Evolutionary conservation across 2,329 filamentous ascomycete genomes (phyloP).

Genomic region (Drechslerella dactyloides): DNA sequence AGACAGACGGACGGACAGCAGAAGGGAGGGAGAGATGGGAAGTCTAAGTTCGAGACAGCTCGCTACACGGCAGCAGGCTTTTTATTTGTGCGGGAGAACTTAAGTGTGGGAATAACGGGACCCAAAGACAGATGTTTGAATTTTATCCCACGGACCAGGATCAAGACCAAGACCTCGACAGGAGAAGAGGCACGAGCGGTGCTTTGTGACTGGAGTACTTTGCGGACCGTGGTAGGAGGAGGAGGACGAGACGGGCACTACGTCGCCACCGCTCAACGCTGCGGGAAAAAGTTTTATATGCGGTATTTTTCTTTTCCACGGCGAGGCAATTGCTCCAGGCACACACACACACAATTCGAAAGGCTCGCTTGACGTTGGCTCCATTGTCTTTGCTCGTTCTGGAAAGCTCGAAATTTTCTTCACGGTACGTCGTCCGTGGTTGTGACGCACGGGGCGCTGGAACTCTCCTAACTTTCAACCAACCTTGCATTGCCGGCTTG

Average conservation of each 20-base stretch:
- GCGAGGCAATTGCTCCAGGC: conserved; percentile 22
- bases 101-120: not conserved
- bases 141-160: conserved; percentile 16
- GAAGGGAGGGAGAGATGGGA: conserved; percentile 14
- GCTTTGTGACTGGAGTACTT: not conserved
- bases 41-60: conserved; percentile 41
- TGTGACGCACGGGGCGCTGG: conserved; percentile 39
- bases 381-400: conserved; percentile 11
- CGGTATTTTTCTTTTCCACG: conserved; percentile 51
- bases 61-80: conserved; percentile 31
- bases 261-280: conserved; percentile 35
- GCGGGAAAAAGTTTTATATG: conserved; percentile 51
- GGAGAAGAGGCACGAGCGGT: conserved; percentile 17
- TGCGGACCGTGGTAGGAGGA: conserved; percentile 29
- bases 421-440: not conserved
- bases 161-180: conserved; percentile 9
- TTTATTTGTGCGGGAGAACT: conserved; percentile 18
- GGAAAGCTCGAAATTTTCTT: conserved; percentile 20
- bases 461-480: conserved; percentile 8
- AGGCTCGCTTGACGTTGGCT: conserved; percentile 2
- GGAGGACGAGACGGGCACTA: not conserved
- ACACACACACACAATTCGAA: conserved; percentile 19
- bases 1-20: conserved; percentile 8
- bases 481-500: not conserved
- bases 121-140: not conserved